Percentiles rank a stretch among this genome's conserved stretches.
phyloP scores from a whole-genome alignment of 1,284 basidiomycete species.

The Puccinia horiana region DNA sequence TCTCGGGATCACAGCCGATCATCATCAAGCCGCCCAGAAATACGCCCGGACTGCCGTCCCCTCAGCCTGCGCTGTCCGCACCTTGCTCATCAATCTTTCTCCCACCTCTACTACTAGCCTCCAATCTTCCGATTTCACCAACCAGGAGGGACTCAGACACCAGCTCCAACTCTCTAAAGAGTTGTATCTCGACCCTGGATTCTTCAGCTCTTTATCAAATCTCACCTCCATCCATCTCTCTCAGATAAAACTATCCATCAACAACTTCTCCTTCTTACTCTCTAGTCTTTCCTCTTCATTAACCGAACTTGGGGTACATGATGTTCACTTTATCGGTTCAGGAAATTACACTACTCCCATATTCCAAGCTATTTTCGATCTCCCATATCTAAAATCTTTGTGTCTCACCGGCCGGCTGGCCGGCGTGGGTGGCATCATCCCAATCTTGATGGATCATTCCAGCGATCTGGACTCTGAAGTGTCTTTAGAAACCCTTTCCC shows the following conservation, averaged over 20 bases:
- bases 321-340: background rate
- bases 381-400: background rate
- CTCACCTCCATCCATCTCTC: conserved; percentile 9
- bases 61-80: conserved; percentile 1
- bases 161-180: conserved; percentile 22
- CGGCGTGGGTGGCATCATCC: background rate
- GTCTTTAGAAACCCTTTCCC: background rate
- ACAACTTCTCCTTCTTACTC: background rate
- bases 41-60: background rate
- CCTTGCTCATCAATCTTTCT: conserved; percentile 11
- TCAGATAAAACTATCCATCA: conserved; percentile 2
- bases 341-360: background rate
- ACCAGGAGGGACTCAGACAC: background rate
- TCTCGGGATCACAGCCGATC: background rate
- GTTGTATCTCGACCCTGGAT: conserved; percentile 23
- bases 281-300: background rate
- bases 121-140: background rate
- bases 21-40: too few species aligned
- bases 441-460: background rate
- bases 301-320: conserved; percentile 10
- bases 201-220: background rate
- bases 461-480: background rate
- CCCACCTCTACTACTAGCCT: background rate
- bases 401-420: conserved; percentile 21
- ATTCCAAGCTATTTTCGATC: conserved; percentile 5